These are phyloP conservation scores for Rutstroemia sp. DNA, from an alignment of 2,329 filamentous ascomycete genomes.

Conservation along the genomic window DNA sequence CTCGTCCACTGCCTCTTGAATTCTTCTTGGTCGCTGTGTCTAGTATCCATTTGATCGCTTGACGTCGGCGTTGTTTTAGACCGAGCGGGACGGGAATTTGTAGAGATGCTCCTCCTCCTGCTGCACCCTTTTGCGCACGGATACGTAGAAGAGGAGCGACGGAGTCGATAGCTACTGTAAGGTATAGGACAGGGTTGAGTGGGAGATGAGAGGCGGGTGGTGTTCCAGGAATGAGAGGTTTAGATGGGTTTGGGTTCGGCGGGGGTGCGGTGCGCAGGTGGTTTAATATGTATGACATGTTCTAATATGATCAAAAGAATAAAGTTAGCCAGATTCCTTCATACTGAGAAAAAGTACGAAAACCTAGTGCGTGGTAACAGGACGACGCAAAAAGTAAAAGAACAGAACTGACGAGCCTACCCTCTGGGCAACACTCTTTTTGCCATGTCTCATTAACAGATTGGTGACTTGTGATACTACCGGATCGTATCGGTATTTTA, in stretches of 20 bases:
- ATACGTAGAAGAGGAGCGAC: conserved; percentile 84
- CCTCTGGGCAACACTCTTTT: conserved; percentile 82
- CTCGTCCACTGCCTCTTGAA: conserved; percentile 61
- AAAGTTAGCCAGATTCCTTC: conserved; percentile 9
- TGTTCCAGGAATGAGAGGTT: conserved; percentile 66
- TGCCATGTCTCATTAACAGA: conserved; percentile 84
- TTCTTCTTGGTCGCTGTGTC: conserved; percentile 73
- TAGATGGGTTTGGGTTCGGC: conserved; percentile 64
- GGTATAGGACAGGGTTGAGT: conserved; percentile 81
- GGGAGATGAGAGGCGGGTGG: conserved; percentile 75
- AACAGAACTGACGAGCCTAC: conserved; percentile 39
- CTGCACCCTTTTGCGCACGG: conserved; percentile 65
- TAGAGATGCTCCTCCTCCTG: conserved; percentile 77
- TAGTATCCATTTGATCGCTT: conserved; percentile 83
- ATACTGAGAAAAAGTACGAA: not conserved
- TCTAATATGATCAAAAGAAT: conserved; percentile 39
- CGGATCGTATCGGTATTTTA: conserved; percentile 79
- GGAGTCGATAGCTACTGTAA: conserved; percentile 85
- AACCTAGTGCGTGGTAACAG: conserved; percentile 14
- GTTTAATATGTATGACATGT: conserved; percentile 78
- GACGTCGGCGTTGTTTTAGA: conserved; percentile 66
- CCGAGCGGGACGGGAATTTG: conserved; percentile 75
- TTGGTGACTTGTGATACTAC: conserved; percentile 83
- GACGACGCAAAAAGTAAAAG: conserved; percentile 19
- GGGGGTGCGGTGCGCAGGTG: conserved; percentile 77